Base-by-base conservation (phyloP, 108 stramenopile genomes). In the Fragilaria radians region DNA sequence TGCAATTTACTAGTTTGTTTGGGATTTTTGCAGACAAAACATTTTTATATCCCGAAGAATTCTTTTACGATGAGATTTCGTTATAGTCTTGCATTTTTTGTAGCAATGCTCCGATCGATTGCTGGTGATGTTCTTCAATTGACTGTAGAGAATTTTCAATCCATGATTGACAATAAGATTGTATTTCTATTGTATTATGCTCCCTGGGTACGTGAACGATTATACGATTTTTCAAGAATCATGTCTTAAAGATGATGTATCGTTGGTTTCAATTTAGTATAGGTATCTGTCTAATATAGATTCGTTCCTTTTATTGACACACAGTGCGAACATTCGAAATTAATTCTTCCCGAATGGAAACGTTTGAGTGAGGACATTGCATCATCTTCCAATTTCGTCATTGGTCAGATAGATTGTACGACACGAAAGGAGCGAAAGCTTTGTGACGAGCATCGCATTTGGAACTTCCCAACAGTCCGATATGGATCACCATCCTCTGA, bases 391-490 rank as follows among this genome's bases (percentile, higher is more conserved):
- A 77, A 58, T 62, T 62, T 71, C 27, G 72, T 90, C 23, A 56
- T 97, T 54, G 91, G 77, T 51, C 89, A 95, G 46, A 89, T 94
- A 17, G 93, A 94, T 81, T 94, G 91, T 54, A 91, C 86, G 17
- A 71, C 67, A 52, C 36, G 11, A 7, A 83, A 89, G 26, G 81
- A 77, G 55, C 63, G 80, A 54, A 70, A 66, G 1, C 70, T 96
- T 30, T 93, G 88, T 48, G 63, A 82, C 21, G 67, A 57, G 2
- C 72, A 89, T 52, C 92, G 91, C 22, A 67, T 96, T 23, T 56
- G 65, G 11, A 88, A 88, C 28, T 93, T 81, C 64, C 95, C 95
- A 3, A 93, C 95, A 0, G 48, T 93, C 36, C 81, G 78, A 50
- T 86, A 77, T 56, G 89, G 89, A 4, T 79, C 89, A 57, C 76